Evolutionary conservation across 768 basidiomycete species (phyloP), one percentile per base, ranked within the genome.

Genomic region (Collybia mongolica): DNA sequence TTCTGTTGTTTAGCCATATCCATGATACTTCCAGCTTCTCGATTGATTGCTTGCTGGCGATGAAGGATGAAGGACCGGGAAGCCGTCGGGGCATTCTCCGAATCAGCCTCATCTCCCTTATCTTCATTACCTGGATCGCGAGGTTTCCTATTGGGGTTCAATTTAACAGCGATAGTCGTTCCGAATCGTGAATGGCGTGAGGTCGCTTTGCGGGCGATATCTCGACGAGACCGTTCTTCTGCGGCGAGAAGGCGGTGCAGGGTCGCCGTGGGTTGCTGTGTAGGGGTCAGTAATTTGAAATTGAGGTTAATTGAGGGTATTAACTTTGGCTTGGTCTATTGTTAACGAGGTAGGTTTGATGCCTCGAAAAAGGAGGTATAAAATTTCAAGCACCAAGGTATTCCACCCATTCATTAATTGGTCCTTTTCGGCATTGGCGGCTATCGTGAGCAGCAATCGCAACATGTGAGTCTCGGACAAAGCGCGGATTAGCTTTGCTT

Each of bases 161-260:
- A 73, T 54, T 77, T 81, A 46, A 99, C 86, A 18, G 88, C 72
- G 55, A 98, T 86, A 7, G 95, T 98, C 2, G 97, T 98, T 1
- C 97, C 97, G 67, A 99, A 99, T 42, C 95, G 84, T 20, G 93
- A 93, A 70, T 99, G 97, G 26, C 97, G 81, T 18, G 93, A 90
- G 45, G 84, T 70, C 15, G 75, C 69, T 32, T 71, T 71, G 42
- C 82, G 76, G 0, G 81, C 74, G 20, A 79, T 64, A 47, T 82
- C 75, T 28, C 77, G 75, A 52, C 84, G 86, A 37, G 73, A 74
- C 49, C 78, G 80, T 53, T 82, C 83, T 70, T 99, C 97, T 28
- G 77, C 70, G 3, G 83, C 86, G 14, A 99, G 80, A 44, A 98
- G 81, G 37, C 82, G 81, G 7, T 84, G 80, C 2, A 99, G 75